These are phyloP conservation scores for Cerioporus squamosus DNA, from an alignment of 1,284 basidiomycete genomes.

Conservation along the genomic window DNA sequence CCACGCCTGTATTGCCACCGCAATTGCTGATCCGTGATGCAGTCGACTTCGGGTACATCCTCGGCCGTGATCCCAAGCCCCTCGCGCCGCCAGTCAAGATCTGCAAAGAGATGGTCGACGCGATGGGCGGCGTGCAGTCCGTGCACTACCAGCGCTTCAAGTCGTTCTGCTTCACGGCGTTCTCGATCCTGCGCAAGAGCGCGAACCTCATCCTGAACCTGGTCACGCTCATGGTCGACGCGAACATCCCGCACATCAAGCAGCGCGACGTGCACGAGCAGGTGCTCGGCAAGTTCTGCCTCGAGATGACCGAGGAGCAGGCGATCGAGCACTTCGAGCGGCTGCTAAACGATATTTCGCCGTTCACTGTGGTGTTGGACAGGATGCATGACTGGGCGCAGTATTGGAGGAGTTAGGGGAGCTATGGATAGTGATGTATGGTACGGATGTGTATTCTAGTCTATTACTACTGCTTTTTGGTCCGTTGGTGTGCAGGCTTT, in stretches of 20 bases:
- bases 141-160: slow-evolving; percentile 95
- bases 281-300: slow-evolving; percentile 95
- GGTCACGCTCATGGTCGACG: slow-evolving; percentile 97
- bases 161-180: slow-evolving; percentile 94
- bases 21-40: slow-evolving; percentile 2
- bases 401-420: slow-evolving; percentile 75
- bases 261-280: slow-evolving; percentile 85
- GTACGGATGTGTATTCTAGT: not conserved
- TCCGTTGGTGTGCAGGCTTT: not conserved
- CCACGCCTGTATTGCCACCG: slow-evolving; percentile 13
- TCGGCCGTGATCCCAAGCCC: slow-evolving; percentile 97
- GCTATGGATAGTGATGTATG: not conserved
- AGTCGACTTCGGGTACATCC: slow-evolving; percentile 99
- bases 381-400: slow-evolving; percentile 88
- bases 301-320: slow-evolving; percentile 94
- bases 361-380: slow-evolving; percentile 92
- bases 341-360: slow-evolving; percentile 93
- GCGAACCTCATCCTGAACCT: slow-evolving; percentile 98
- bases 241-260: slow-evolving; percentile 97
- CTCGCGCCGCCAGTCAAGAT: slow-evolving; percentile 99
- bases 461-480: not conserved
- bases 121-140: slow-evolving; percentile 96
- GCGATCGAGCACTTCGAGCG: slow-evolving; percentile 97
- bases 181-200: slow-evolving; percentile 93
- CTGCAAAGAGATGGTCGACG: slow-evolving; percentile 99